Evolutionary conservation across 2,329 filamentous ascomycete genomes (phyloP).

Genomic region (Elsinoe perseae): DNA sequence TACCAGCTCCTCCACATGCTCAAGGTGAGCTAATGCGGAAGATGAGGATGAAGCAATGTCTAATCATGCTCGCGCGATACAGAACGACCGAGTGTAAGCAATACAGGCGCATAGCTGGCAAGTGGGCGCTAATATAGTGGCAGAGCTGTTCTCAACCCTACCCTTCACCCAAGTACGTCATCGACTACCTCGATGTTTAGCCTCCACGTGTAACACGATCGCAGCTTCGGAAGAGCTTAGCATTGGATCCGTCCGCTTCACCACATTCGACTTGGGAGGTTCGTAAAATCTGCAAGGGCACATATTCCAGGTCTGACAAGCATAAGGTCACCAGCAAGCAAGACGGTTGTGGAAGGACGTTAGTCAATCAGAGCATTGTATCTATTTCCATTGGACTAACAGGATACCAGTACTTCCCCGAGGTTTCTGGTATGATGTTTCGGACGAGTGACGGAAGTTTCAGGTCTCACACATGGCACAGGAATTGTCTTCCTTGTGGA

Average conservation of each 20-base stretch:
- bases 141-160: conserved; percentile 82
- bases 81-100: conserved; percentile 17
- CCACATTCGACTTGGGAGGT: conserved; percentile 86
- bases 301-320: not conserved
- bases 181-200: not conserved
- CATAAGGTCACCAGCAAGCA: conserved; percentile 66
- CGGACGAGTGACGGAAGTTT: conserved; percentile 35
- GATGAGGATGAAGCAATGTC: not conserved
- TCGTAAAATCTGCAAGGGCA: not conserved
- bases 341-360: conserved; percentile 85
- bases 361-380: conserved; percentile 16
- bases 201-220: not conserved
- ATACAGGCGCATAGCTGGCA: not conserved
- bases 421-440: conserved; percentile 58
- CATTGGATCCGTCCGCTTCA: conserved; percentile 74
- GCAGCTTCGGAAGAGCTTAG: conserved; percentile 82
- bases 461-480: conserved; percentile 27
- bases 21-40: conserved; percentile 56
- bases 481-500: conserved; percentile 98
- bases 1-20: conserved; percentile 73
- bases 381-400: not conserved
- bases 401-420: conserved; percentile 66
- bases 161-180: conserved; percentile 75
- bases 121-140: not conserved
- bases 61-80: not conserved